These are phyloP conservation scores for Pseudopithomyces maydicus DNA, from an alignment of 2,329 filamentous ascomycete genomes.

Conservation along the genomic window DNA sequence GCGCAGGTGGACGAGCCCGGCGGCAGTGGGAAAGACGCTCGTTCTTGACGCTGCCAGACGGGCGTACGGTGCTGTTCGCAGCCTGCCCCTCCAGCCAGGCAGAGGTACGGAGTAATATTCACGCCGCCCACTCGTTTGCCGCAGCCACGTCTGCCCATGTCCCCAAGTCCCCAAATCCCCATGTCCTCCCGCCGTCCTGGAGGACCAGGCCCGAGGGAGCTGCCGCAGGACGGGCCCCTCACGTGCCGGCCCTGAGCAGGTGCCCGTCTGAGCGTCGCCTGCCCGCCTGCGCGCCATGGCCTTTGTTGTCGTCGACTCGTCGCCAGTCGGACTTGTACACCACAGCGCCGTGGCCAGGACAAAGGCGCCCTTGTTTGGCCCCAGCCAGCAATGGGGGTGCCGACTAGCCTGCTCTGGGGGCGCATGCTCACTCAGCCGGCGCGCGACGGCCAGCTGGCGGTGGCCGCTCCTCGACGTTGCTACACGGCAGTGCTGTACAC, in stretches of 20 bases:
- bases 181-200: not conserved
- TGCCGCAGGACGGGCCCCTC: too few relatives aligned
- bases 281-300: not conserved
- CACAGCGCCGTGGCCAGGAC: too few relatives aligned
- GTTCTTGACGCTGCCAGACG: too few relatives aligned
- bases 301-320: not conserved
- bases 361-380: too few relatives aligned
- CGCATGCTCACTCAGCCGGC: constrained; percentile 8
- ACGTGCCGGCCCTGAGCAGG: not conserved
- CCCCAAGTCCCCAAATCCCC: too few relatives aligned
- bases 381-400: constrained; percentile 5
- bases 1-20: not conserved
- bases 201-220: not conserved
- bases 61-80: not conserved
- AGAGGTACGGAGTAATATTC: constrained; percentile 5
- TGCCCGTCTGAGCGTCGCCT: not conserved
- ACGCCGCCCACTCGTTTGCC: not conserved
- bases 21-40: not conserved
- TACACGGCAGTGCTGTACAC: not conserved
- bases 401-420: not conserved
- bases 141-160: constrained; percentile 1
- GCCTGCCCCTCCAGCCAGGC: constrained; percentile 4
- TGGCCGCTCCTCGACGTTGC: not conserved
- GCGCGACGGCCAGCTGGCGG: not conserved
- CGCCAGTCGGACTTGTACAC: too few relatives aligned